Base-by-base conservation (phyloP, 352 stramenopile species). In the Phytophthora quininea region DNA sequence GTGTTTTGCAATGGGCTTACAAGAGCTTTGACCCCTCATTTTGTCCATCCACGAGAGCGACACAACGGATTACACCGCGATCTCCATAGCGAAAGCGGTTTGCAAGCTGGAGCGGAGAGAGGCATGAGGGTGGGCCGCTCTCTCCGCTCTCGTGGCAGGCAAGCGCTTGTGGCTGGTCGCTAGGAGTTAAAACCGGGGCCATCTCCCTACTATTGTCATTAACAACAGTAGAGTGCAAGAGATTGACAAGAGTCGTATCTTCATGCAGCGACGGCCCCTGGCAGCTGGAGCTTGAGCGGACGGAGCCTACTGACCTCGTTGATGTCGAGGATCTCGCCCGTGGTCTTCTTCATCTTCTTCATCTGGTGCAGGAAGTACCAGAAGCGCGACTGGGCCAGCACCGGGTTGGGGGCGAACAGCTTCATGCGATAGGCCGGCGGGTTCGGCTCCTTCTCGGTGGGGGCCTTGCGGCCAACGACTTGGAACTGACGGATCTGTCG, bases 351-450 rank as follows among this genome's bases (percentile, higher is more conserved):
- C 97, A 99, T 99, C 92, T 99, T 99, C 75, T 98, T 96, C 90
- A 99, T 99, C 90, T 99, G 97, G 84, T 99, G 97, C 77, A 99
- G 96, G 88, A 99, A 99, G 90, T 99, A 99, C 98, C 98, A 99
- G 92, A 99, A 99, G 80, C 98, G 98, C 63, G 97, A 99, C 90
- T 99, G 99, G 70, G 97, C 98, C 62, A 98, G 94, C 63, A 99
- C 97, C 64, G 89, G 72, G 86, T 99, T 99, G 55, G 97, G 93
- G 35, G 96, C 97, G 80, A 99, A 99, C 57, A 97, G 76, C 84
- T 96, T 96, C 98, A 99, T 99, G 73, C 98, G 92, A 96, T 99
- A 99, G 6, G 98, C 97, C 65, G 98, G 89, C 62, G 98, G 98
- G 87, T 99, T 99, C 49, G 97, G 96, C 82, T 99, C 93, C 67